Conservation (phyloP, 2,329 filamentous ascomycete species). For the Helicocarpus griseus region DNA sequence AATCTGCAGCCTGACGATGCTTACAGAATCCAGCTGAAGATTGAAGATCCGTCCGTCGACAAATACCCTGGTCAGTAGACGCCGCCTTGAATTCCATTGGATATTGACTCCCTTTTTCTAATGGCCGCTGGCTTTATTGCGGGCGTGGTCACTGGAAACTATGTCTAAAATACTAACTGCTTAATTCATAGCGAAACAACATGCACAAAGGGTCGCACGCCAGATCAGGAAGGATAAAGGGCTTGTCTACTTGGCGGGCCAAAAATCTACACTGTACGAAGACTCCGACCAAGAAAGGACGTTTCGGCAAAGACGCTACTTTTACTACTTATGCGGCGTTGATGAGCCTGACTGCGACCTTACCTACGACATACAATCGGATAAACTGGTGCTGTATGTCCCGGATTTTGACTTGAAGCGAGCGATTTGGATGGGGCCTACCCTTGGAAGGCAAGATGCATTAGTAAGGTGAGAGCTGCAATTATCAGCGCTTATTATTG, state of each 20-base stretch:
- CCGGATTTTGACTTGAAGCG: slow-evolving; percentile 53
- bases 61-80: slow-evolving; percentile 32
- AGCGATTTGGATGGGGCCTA: slow-evolving; percentile 35
- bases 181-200: slow-evolving; percentile 36
- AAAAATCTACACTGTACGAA: slow-evolving; percentile 40
- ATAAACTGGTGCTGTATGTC: slow-evolving; percentile 63
- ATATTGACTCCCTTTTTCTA: background rate
- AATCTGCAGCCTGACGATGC: background rate
- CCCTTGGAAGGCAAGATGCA: slow-evolving; percentile 45
- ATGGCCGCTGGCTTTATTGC: background rate
- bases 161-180: background rate
- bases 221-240: slow-evolving; percentile 32
- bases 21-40: slow-evolving; percentile 23
- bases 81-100: background rate
- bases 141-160: background rate
- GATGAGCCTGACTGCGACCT: slow-evolving; percentile 47
- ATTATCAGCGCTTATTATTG: background rate
- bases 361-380: slow-evolving; percentile 48
- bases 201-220: slow-evolving; percentile 38
- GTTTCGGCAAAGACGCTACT: slow-evolving; percentile 53
- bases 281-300: slow-evolving; percentile 47
- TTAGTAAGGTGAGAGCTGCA: slow-evolving; percentile 32
- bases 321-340: slow-evolving; percentile 50
- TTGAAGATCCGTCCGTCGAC: slow-evolving; percentile 23
- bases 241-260: slow-evolving; percentile 48